Conservation (phyloP, 140 eudicot genomes). For the Cichorium intybus region DNA sequence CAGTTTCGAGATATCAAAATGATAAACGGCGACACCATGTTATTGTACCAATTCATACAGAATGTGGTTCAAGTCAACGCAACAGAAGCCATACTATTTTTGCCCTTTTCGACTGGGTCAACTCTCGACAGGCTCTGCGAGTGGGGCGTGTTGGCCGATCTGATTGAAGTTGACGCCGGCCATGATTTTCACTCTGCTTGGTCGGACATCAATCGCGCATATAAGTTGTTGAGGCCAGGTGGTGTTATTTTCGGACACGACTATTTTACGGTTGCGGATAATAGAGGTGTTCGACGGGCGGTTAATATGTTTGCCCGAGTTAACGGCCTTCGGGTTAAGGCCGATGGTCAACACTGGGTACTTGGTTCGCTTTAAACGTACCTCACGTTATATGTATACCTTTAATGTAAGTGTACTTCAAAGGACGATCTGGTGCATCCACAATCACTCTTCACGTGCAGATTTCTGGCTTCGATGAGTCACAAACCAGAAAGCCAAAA, state of each 20-base stretch:
- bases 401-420: conserved; percentile 19
- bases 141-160: conserved; percentile 74
- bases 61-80: conserved; percentile 50
- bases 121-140: conserved; percentile 52
- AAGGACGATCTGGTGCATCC: not conserved
- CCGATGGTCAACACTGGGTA: conserved; percentile 89
- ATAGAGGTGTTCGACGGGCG: conserved; percentile 69
- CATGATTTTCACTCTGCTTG: conserved; percentile 96
- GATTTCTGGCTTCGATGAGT: not conserved
- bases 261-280: conserved; percentile 52
- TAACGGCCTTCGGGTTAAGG: conserved; percentile 47
- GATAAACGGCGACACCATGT: conserved; percentile 55
- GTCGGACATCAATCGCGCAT: conserved; percentile 73
- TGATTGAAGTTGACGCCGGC: conserved; percentile 79
- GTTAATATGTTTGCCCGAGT: conserved; percentile 76
- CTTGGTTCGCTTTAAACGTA: conserved; percentile 28
- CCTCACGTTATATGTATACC: not conserved
- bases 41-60: conserved; percentile 73
- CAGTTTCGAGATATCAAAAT: conserved; percentile 32
- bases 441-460: conserved; percentile 7
- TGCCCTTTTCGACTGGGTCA: conserved; percentile 64
- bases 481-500: not conserved
- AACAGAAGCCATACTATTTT: conserved; percentile 39
- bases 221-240: conserved; percentile 61
- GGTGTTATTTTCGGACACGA: conserved; percentile 83